A percentile compares a stretch with the other conserved stretches of the same genome.
These are phyloP conservation scores for Pythium rishiriense DNA, from an alignment of 352 stramenopile genomes.

Conservation along the genomic window DNA sequence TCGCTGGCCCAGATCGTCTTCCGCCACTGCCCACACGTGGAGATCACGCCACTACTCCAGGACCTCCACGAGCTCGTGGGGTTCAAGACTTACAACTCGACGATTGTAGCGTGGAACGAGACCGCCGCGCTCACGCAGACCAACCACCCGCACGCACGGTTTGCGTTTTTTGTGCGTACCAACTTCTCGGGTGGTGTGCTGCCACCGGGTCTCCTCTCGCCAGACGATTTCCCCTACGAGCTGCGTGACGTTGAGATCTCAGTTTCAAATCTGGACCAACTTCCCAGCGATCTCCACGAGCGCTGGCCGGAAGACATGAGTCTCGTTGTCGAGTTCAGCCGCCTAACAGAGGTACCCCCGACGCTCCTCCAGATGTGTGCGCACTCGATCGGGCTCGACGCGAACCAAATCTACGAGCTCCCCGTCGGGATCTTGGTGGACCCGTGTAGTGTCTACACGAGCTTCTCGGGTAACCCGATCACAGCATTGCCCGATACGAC, in stretches of 20 bases:
- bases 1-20: constrained; percentile 34
- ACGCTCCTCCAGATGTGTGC: background rate
- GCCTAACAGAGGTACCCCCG: background rate
- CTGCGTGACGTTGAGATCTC: constrained; percentile 23
- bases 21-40: constrained; percentile 35
- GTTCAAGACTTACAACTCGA: constrained; percentile 49
- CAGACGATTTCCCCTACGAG: constrained; percentile 5
- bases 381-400: background rate
- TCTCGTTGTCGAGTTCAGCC: constrained; percentile 1
- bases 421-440: background rate
- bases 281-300: constrained; percentile 9
- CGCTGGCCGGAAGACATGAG: constrained; percentile 7
- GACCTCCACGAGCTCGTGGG: constrained; percentile 33
- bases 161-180: constrained; percentile 12
- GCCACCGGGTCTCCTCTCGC: constrained; percentile 9
- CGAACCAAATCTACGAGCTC: background rate
- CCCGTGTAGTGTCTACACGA: background rate
- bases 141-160: constrained; percentile 26
- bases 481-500: background rate
- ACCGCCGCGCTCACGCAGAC: constrained; percentile 31
- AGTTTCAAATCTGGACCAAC: constrained; percentile 12
- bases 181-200: constrained; percentile 19
- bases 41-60: constrained; percentile 28
- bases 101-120: constrained; percentile 29
- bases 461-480: background rate